A percentile compares a stretch with the other conserved stretches of the same genome.
Conservation (phyloP, 331 rosid species). For the Quercus tomentella region DNA sequence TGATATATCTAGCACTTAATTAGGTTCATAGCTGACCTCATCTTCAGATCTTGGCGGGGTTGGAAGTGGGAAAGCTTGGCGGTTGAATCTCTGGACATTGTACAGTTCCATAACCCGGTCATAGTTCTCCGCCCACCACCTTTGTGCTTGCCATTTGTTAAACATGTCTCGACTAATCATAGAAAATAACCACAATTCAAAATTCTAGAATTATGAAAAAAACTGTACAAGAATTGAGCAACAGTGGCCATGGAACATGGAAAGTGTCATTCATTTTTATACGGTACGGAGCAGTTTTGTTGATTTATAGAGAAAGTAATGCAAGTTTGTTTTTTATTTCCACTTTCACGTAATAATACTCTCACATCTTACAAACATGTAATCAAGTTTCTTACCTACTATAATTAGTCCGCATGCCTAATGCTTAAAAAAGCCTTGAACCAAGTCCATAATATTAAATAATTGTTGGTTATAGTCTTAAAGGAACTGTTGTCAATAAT, state of each 20-base stretch:
- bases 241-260: not conserved
- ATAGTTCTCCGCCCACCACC: conserved; percentile 96
- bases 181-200: conserved; percentile 25
- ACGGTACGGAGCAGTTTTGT: not conserved
- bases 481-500: conserved; percentile 28
- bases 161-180: conserved; percentile 76
- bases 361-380: not conserved
- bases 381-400: conserved; percentile 6
- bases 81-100: conserved; percentile 85
- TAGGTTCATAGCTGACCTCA: conserved; percentile 54
- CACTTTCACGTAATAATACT: not conserved
- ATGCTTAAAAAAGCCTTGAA: conserved; percentile 18
- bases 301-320: not conserved
- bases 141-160: conserved; percentile 93
- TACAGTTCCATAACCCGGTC: conserved; percentile 91
- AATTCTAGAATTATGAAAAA: not conserved
- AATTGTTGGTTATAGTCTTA: conserved; percentile 18
- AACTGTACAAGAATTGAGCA: conserved; percentile 6
- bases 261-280: not conserved
- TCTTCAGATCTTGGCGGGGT: conserved; percentile 91
- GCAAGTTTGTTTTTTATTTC: not conserved
- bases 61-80: conserved; percentile 84
- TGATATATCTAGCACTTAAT: conserved; percentile 1
- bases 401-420: conserved; percentile 25
- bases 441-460: conserved; percentile 1